Conservation (phyloP, 352 stramenopile species). For the Lagenidium sp. region DNA sequence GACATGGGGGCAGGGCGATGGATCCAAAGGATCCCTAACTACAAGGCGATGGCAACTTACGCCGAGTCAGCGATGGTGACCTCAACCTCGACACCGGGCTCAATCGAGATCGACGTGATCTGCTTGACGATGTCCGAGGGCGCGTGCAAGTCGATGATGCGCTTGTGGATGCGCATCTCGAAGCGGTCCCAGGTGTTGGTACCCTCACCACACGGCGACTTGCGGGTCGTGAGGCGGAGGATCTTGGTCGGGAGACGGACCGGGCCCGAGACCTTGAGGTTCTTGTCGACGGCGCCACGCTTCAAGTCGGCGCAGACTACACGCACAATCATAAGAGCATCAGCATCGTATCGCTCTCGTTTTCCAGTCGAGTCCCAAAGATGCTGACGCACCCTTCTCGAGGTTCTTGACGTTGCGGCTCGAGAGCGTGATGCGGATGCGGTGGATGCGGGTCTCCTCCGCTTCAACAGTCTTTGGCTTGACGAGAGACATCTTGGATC, state of each 20-base stretch:
- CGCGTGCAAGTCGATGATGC: slow-evolving; percentile 98
- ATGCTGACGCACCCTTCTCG: slow-evolving; percentile 85
- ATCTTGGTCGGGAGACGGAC: slow-evolving; percentile 99
- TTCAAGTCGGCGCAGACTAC: slow-evolving; percentile 97
- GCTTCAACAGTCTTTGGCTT: slow-evolving; percentile 83
- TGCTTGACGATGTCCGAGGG: slow-evolving; percentile 99
- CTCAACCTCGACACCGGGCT: slow-evolving; percentile 98
- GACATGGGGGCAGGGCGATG: neutral
- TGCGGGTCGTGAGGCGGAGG: slow-evolving; percentile 97
- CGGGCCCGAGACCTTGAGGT: slow-evolving; percentile 97
- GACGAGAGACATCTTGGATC: slow-evolving; percentile 86
- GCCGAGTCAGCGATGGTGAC: slow-evolving; percentile 94
- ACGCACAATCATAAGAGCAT: neutral
- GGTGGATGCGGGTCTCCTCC: slow-evolving; percentile 87
- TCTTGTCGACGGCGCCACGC: slow-evolving; percentile 96
- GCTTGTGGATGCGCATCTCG: slow-evolving; percentile 99
- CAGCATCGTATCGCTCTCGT: too few relatives aligned
- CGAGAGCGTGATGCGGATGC: slow-evolving; percentile 99
- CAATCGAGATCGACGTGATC: slow-evolving; percentile 99
- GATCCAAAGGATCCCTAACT: neutral
- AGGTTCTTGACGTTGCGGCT: slow-evolving; percentile 99
- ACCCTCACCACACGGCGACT: slow-evolving; percentile 97
- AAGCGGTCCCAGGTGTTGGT: slow-evolving; percentile 99
- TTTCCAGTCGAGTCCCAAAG: neutral
- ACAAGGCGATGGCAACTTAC: slow-evolving; percentile 26